Evolutionary conservation across 495 filamentous ascomycete genomes (phyloP), one percentile per base, ranked within the genome.

Genomic region (Penicilliopsis zonata): DNA sequence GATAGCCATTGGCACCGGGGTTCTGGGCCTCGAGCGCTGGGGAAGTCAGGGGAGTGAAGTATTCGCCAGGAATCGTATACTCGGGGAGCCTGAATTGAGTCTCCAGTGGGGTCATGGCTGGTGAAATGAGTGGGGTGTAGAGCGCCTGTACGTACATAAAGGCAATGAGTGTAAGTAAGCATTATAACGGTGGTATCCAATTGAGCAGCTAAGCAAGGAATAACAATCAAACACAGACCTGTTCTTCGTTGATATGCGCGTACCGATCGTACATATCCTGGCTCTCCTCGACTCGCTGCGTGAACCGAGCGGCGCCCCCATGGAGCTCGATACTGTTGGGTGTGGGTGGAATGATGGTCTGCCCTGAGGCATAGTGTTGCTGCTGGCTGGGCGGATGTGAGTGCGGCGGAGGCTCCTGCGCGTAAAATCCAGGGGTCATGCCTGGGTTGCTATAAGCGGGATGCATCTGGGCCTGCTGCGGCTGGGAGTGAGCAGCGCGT

Each of bases 71-170:
- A 9, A 86, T 74, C 9, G 79, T 75, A 49, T 84, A 95, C 37
- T 86, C 82, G 8, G 77, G 73, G 26, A 86, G 73, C 27, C 75
- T 67, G 52, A 92, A 93, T 47, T 86, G 80, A 19, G 73, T 70
- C 40, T 94, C 87, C 28, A 90, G 68, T 17, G 90, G 88, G 7
- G 88, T 94, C 44, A 95, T 88, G 2, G 86, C 88, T 13, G 90
- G 90, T 20, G 90, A 95, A 5, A 93, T 82, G 18, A 98, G 73
- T 6, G 90, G 90, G 5, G 90, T 98, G 54, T 94, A 95, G 15
- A 83, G 67, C 58, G 87, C 83, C 82, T 63, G 17, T 9, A 6
- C 13, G 22, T 27, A 12, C 25, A 27, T 10, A 23, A 13, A 30
- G n/a, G 21, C 21, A 9, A 30, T 15, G 15, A 33, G 33, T 31